Percentiles rank a stretch among this genome's conserved stretches.
Evolutionary conservation across 208 protist genomes (phyloP).

Genomic region (Acanthamoeba sp.): DNA sequence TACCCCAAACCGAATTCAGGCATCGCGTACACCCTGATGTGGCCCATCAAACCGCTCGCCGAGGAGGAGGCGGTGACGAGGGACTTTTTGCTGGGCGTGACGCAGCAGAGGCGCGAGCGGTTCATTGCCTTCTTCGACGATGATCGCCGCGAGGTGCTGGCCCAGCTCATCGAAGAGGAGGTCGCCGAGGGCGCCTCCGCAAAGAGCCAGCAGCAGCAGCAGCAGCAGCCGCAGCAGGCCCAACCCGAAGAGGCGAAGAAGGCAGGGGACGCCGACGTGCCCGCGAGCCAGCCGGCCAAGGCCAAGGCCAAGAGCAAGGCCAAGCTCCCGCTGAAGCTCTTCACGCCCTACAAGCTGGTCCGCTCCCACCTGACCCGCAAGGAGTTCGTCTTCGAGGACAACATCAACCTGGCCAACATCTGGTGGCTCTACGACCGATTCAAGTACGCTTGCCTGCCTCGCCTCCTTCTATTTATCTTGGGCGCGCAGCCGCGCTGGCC

Average conservation of each 20-base stretch:
- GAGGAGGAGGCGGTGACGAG: slow-evolving; percentile 51
- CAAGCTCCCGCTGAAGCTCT: slow-evolving; percentile 10
- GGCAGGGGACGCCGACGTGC: not conserved
- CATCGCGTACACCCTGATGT: slow-evolving; percentile 35
- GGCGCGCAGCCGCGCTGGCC: not conserved
- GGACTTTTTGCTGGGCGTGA: slow-evolving; percentile 52
- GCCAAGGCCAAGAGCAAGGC: not conserved
- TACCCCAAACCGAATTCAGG: not conserved
- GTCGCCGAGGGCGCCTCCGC: not conserved
- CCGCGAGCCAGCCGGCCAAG: not conserved
- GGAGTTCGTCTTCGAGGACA: slow-evolving; percentile 61
- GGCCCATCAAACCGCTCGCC: slow-evolving; percentile 6
- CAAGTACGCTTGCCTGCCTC: not conserved
- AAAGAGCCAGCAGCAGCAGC: not conserved
- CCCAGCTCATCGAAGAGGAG: slow-evolving; percentile 28
- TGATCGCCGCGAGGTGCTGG: not conserved
- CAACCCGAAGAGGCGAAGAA: not conserved
- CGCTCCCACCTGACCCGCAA: not conserved
- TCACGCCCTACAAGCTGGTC: slow-evolving; percentile 39
- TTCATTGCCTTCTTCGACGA: slow-evolving; percentile 59
- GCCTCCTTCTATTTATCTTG: not conserved
- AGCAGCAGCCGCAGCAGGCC: not conserved
- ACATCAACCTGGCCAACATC: slow-evolving; percentile 44
- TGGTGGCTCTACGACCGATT: slow-evolving; percentile 51
- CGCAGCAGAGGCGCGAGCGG: slow-evolving; percentile 35